Evolutionary conservation across 1,284 basidiomycete species (phyloP), one percentile per base, ranked within the genome.

Genomic region (Laetiporus sulphureus): DNA sequence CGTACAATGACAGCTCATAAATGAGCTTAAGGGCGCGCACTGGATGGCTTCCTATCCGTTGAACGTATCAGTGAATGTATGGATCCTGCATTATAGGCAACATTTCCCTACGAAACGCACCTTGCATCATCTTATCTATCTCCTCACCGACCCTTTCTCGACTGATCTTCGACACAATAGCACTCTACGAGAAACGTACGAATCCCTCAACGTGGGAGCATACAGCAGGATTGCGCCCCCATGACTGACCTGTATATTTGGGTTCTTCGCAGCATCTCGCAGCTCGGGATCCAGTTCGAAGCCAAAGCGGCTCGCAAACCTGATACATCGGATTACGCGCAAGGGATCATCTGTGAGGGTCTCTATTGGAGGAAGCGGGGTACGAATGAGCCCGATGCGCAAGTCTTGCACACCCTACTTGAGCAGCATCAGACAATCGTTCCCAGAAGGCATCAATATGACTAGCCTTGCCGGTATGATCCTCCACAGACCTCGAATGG

Each of bases 271-370:
- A 6, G 89, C 82, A 4, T 75, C 69, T 39, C 70, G 65, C 20
- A 96, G 72, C 40, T 87, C 84, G 0, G 72, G 63, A n/a, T 88
- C 84, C 43, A 99, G 71, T 12, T 72, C 65, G 55, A 95, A 96
- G 8, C 84, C 83, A 59, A 93, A 92, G 22, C 96, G 74, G 54
- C 88, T 91, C 0, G 94, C 84, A 60, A 99, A 99, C 41, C 96
- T 73, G 13, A 99, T 68, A 51, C 91, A 94, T 25, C 96, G 80
- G 24, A 99, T 67, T 10, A 99, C 81, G 2, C 96, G 81, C 5
- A 99, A 66, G 3, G 96, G 96, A 60, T 99, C 96, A 53, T 99
- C 96, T 25, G 79, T 66, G 58, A 99, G 99, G 0, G 96, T 99
- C 58, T 91, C 79, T 46, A 71, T 65, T 1, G 96, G 90, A 3